Evolutionary conservation across 208 protist genomes (phyloP).

Genomic region (Trypanosoma rangeli): DNA sequence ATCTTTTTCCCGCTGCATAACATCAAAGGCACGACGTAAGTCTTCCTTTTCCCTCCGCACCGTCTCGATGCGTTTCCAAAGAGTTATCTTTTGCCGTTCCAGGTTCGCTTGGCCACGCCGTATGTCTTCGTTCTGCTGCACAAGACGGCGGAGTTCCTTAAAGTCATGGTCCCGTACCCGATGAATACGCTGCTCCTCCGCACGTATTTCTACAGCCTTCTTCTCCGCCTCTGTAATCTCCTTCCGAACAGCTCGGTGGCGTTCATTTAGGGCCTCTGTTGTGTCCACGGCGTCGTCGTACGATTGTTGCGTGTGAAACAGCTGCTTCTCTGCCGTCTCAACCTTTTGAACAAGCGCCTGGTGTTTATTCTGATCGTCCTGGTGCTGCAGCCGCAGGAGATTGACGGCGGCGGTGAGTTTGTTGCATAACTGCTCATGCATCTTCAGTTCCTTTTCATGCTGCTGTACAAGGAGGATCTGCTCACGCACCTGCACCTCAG

Average conservation of each 20-base stretch:
- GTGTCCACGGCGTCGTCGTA: slow-evolving; percentile 92
- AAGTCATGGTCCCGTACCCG: slow-evolving; percentile 79
- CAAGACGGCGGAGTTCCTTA: slow-evolving; percentile 68
- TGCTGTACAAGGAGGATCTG: slow-evolving; percentile 77
- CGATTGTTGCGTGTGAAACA: slow-evolving; percentile 85
- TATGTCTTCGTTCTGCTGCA: slow-evolving; percentile 88
- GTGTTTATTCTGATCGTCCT: slow-evolving; percentile 51
- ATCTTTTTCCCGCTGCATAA: slow-evolving; percentile 68
- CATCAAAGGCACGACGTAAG: slow-evolving; percentile 61
- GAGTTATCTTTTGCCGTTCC: slow-evolving; percentile 64
- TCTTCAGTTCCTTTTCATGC: slow-evolving; percentile 59
- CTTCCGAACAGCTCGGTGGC: slow-evolving; percentile 66
- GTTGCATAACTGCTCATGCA: slow-evolving; percentile 33
- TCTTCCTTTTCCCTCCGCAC: slow-evolving; percentile 53
- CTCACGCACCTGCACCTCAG: slow-evolving; percentile 90
- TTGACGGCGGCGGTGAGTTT: slow-evolving; percentile 34
- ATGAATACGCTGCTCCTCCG: slow-evolving; percentile 55
- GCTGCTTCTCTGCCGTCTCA: slow-evolving; percentile 87
- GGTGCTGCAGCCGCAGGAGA: slow-evolving; percentile 56
- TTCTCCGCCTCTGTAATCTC: slow-evolving; percentile 77
- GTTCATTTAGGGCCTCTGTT: slow-evolving; percentile 85
- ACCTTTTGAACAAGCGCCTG: slow-evolving; percentile 82
- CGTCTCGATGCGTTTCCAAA: slow-evolving; percentile 69
- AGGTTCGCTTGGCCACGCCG: slow-evolving; percentile 72
- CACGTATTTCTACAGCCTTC: slow-evolving; percentile 58